A percentile compares a stretch with the other conserved stretches of the same genome.
Evolutionary conservation across 768 basidiomycete genomes (phyloP).

Genomic region (Chlorophyllum brunneum): DNA sequence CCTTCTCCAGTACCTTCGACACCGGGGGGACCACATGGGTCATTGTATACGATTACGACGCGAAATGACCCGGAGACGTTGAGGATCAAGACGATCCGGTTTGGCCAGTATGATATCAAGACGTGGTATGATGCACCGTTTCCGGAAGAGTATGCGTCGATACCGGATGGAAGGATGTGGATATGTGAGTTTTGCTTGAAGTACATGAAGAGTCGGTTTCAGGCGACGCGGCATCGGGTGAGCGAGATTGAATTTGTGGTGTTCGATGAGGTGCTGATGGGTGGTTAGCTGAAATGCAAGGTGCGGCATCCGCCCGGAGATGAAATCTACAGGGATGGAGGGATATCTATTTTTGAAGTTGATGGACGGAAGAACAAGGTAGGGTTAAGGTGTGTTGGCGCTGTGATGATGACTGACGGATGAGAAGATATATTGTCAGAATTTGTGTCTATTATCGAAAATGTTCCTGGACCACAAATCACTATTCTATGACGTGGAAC

Average conservation of each 20-base stretch:
- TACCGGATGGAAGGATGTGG: constrained; percentile 91
- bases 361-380: constrained; percentile 98
- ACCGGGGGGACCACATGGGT: constrained; percentile 28
- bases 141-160: constrained; percentile 92
- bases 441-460: constrained; percentile 93
- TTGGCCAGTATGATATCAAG: constrained; percentile 88
- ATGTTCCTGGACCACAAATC: constrained; percentile 99
- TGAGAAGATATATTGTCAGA: constrained; percentile 93
- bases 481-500: constrained; percentile 98
- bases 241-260: constrained; percentile 24
- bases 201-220: constrained; percentile 94
- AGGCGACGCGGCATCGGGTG: constrained; percentile 81
- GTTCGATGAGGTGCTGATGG: background rate
- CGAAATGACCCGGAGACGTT: constrained; percentile 34
- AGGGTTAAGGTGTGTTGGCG: background rate
- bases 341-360: constrained; percentile 92
- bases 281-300: constrained; percentile 87
- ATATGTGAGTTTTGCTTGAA: constrained; percentile 98
- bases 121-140: constrained; percentile 99
- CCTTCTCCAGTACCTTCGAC: constrained; percentile 43
- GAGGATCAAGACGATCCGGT: constrained; percentile 84
- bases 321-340: constrained; percentile 92
- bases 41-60: constrained; percentile 22
- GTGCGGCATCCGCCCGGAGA: constrained; percentile 94
- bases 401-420: background rate